Percentiles rank a stretch among this genome's conserved stretches.
phyloP scores from a whole-genome alignment of 1,284 basidiomycete genomes.

The Sporisorium graminicola region DNA sequence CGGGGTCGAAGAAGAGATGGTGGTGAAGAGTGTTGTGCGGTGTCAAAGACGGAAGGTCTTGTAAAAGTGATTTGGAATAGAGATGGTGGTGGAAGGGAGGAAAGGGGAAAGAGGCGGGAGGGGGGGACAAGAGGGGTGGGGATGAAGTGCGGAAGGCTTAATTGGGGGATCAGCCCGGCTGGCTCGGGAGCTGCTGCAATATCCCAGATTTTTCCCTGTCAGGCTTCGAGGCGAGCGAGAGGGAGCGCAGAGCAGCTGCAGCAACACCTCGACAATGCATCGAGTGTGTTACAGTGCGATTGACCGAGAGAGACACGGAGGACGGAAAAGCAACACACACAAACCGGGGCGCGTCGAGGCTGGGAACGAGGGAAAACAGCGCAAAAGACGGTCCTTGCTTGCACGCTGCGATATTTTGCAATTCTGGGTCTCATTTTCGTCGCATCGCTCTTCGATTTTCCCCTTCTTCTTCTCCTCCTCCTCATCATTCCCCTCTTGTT shows the following conservation, averaged over 20 bases:
- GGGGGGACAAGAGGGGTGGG: constrained; percentile 7
- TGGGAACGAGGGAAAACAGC: neutral
- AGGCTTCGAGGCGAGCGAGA: neutral
- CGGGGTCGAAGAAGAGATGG: constrained; percentile 36
- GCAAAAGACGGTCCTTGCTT: constrained; percentile 7
- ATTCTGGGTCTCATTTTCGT: constrained; percentile 13
- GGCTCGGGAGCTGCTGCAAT: constrained; percentile 6
- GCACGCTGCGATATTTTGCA: constrained; percentile 10
- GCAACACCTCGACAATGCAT: neutral
- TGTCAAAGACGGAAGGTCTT: constrained; percentile 18
- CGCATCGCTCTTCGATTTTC: neutral
- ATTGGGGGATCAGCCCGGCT: constrained; percentile 9
- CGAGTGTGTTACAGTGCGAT: constrained; percentile 4
- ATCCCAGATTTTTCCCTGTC: constrained; percentile 17
- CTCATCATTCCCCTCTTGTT: neutral
- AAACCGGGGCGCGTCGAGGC: constrained; percentile 8
- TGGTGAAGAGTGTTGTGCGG: constrained; percentile 26
- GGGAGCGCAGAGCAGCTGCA: neutral
- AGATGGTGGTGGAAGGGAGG: constrained; percentile 48
- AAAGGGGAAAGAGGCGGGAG: constrained; percentile 20
- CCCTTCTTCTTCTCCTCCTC: neutral
- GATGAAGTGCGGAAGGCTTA: constrained; percentile 5
- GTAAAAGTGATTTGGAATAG: constrained; percentile 8
- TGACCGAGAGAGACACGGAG: neutral
- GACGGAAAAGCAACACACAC: neutral